Base-by-base conservation (phyloP, 768 basidiomycete species). In the Lactarius hatsudake region DNA sequence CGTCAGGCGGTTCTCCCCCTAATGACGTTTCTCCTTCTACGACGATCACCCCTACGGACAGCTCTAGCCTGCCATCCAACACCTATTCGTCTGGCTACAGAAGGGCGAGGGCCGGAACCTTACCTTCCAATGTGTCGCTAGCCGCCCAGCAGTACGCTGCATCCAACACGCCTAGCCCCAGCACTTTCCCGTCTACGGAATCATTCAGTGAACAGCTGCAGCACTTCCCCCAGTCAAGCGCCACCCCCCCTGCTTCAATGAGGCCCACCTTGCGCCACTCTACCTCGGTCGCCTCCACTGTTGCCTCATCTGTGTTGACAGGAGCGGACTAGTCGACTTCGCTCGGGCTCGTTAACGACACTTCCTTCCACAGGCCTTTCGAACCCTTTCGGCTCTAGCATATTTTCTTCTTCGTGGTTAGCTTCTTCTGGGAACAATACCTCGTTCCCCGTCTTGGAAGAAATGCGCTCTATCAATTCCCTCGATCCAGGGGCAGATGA, bases 71-170 rank as follows among this genome's bases (percentile, higher is more conserved):
- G 74, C 86, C 91, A 72, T 83, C 88, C 70, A 87, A 88, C 76
- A 90, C 87, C 79, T 91, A 86, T 76, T 90, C 92, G 68, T 83
- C 90, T 63, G 91, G 93, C 68, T 96, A 94, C 77, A 87, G 93
- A 80, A 88, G 95, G 82, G 93, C 94, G 75, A 88, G 95, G 87
- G 96, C 96, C 72, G 96, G 95, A 65, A 98, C 96, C 82, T 86
- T 98, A 74, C 96, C 96, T 79, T 96, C 95, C 72, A 96, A 96
- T 76, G 89, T 96, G 62, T 89, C 91, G 74, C 87, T 94, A 72
- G 91, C 90, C 66, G 88, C 93, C 61, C 90, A 93, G 77, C 86
- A 88, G 65, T 93, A 87, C 78, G 88, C 88, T 34, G 87, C 88
- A 38, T 82, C 87, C 65, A 84, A 78, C 77, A 85, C 83, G 38